phyloP scores from a whole-genome alignment of 2,329 filamentous ascomycete species.

The Phialocephala subalpina region DNA sequence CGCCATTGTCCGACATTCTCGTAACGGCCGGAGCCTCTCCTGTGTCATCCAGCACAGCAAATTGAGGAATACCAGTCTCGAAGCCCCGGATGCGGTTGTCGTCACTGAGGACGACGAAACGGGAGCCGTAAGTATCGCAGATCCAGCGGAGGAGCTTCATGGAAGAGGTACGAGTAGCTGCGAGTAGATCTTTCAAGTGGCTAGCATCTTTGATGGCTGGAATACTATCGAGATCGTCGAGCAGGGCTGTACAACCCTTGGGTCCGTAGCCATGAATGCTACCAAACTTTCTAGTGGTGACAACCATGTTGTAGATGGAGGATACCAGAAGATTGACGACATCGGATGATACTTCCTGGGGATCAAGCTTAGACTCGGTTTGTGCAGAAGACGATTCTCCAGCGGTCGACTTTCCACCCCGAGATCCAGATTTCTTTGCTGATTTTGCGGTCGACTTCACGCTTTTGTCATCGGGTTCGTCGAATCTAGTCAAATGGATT shows the following conservation, averaged over 20 bases:
- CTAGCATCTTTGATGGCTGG: neutral
- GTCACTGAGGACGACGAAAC: neutral
- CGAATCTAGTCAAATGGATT: neutral
- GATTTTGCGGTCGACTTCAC: neutral
- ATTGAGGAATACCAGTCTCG: neutral
- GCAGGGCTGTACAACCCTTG: neutral
- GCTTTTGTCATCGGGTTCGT: neutral
- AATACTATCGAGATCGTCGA: neutral
- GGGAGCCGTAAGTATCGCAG: neutral
- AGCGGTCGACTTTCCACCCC: neutral
- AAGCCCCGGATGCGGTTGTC: neutral
- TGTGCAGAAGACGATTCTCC: neutral
- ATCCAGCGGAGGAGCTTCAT: neutral
- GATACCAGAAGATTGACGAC: neutral
- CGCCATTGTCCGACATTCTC: neutral
- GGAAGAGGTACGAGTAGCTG: neutral
- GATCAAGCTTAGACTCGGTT: neutral
- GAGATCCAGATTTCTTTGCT: neutral
- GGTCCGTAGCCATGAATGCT: neutral
- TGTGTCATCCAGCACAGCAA: neutral
- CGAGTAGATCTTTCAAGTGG: neutral
- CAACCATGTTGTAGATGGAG: neutral
- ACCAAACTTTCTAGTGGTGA: neutral
- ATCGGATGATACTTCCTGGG: neutral
- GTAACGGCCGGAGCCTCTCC: neutral